These are phyloP conservation scores for Fonsecaea erecta DNA, from an alignment of 2,329 filamentous ascomycete genomes.

Conservation along the genomic window DNA sequence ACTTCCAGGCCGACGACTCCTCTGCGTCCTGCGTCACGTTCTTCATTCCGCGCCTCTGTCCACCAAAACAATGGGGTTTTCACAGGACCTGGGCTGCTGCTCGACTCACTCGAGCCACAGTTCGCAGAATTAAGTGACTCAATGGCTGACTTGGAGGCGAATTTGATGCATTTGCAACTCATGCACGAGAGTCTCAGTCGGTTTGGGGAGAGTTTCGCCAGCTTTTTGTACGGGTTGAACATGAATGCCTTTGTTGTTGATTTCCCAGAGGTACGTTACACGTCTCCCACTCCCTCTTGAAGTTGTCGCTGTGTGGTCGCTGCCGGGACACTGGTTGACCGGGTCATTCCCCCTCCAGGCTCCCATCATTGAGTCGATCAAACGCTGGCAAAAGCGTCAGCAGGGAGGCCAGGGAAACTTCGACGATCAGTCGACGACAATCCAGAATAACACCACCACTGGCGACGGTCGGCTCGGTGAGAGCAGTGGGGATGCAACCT, in stretches of 20 bases:
- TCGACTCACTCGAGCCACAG: constrained; percentile 82
- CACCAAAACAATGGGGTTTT: constrained; percentile 62
- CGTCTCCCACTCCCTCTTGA: background rate
- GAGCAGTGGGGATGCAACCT: constrained; percentile 26
- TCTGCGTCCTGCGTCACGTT: constrained; percentile 84
- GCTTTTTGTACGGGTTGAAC: constrained; percentile 92
- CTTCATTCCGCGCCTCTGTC: constrained; percentile 75
- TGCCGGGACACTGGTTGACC: constrained; percentile 15
- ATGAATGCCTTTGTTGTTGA: constrained; percentile 99
- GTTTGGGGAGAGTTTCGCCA: constrained; percentile 95
- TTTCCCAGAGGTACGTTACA: constrained; percentile 76
- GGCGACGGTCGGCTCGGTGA: constrained; percentile 15
- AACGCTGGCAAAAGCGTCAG: constrained; percentile 63
- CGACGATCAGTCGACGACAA: constrained; percentile 20
- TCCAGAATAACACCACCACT: background rate
- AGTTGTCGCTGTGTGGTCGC: background rate
- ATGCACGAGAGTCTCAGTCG: constrained; percentile 94
- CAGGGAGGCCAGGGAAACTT: constrained; percentile 9
- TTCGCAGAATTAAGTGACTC: constrained; percentile 93
- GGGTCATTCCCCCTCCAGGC: constrained; percentile 57
- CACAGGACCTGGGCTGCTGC: constrained; percentile 53
- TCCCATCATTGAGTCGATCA: constrained; percentile 82
- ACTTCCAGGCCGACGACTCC: constrained; percentile 86
- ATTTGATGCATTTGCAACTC: constrained; percentile 95
- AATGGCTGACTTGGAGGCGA: constrained; percentile 93